A percentile compares a stretch with the other conserved stretches of the same genome.
phyloP scores from a whole-genome alignment of 495 filamentous ascomycete genomes.

The Elasticomyces elasticus region DNA sequence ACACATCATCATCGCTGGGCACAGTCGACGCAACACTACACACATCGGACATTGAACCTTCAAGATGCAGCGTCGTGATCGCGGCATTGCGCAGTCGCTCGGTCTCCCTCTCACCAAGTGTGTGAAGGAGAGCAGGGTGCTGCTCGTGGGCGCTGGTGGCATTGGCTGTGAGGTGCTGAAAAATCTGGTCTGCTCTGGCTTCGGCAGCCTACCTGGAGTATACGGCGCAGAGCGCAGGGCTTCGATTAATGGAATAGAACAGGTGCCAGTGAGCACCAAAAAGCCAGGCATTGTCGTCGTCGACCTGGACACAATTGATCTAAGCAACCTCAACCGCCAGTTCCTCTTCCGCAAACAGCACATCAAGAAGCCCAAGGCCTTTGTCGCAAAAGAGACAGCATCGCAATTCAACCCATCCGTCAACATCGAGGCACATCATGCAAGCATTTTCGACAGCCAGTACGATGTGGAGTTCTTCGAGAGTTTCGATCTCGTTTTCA shows the following conservation, averaged over 20 bases:
- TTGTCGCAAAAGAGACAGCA: slow-evolving; percentile 91
- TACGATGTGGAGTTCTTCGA: slow-evolving; percentile 90
- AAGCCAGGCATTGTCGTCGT: slow-evolving; percentile 74
- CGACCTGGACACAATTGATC: slow-evolving; percentile 94
- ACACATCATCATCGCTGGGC: too few species aligned
- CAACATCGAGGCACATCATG: slow-evolving; percentile 82
- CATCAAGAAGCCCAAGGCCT: slow-evolving; percentile 93
- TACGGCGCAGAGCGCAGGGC: neutral
- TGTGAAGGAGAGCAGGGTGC: slow-evolving; percentile 44
- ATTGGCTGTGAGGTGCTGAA: slow-evolving; percentile 98
- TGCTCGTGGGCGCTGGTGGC: slow-evolving; percentile 93
- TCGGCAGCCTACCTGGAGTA: slow-evolving; percentile 40
- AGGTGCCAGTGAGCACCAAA: neutral
- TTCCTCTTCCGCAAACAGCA: slow-evolving; percentile 96
- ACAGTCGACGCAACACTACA: neutral
- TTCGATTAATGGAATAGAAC: neutral
- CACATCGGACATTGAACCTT: too few species aligned
- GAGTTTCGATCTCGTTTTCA: slow-evolving; percentile 78
- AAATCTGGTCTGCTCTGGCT: slow-evolving; percentile 87
- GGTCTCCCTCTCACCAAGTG: slow-evolving; percentile 13
- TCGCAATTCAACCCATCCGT: slow-evolving; percentile 82
- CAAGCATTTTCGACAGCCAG: slow-evolving; percentile 86
- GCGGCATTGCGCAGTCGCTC: slow-evolving; percentile 17
- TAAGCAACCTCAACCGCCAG: slow-evolving; percentile 95
- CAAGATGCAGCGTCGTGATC: slow-evolving; percentile 19